Percentiles rank a stretch among this genome's conserved stretches.
Evolutionary conservation across 202 grass and related monocot species (phyloP).

Genomic region (Panicum hallii): DNA sequence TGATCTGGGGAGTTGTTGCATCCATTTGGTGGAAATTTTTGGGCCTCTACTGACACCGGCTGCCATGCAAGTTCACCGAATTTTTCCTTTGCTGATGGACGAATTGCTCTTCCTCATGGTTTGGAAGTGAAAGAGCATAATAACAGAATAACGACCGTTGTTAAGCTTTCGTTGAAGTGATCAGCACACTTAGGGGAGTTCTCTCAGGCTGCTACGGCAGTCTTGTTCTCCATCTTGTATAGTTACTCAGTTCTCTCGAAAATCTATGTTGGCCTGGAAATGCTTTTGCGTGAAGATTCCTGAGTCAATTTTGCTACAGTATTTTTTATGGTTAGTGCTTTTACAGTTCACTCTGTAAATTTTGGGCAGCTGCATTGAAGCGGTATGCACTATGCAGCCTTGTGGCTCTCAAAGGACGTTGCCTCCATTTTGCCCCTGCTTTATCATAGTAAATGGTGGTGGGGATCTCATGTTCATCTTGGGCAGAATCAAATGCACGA

Average conservation of each 20-base stretch:
- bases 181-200: neutral
- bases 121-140: neutral
- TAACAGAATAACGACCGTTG: slow-evolving; percentile 24
- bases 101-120: slow-evolving; percentile 10
- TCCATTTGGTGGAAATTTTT: slow-evolving; percentile 94
- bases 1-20: slow-evolving; percentile 79
- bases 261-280: neutral
- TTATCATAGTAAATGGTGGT: too few species aligned
- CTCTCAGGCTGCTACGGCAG: neutral
- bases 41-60: slow-evolving; percentile 70
- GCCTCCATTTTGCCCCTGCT: neutral
- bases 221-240: slow-evolving; percentile 12
- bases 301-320: slow-evolving; percentile 13
- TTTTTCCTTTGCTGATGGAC: slow-evolving; percentile 11
- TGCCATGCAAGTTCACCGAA: neutral
- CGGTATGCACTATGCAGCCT: neutral
- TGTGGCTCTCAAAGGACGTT: neutral
- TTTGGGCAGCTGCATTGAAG: neutral
- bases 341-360: neutral
- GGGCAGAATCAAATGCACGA: neutral
- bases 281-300: neutral
- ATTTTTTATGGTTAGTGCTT: neutral
- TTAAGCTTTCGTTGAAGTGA: slow-evolving; percentile 8
- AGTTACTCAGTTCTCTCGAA: neutral
- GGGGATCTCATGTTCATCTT: neutral